phyloP scores from a whole-genome alignment of 768 basidiomycete genomes.

The Collybiopsis confluens region DNA sequence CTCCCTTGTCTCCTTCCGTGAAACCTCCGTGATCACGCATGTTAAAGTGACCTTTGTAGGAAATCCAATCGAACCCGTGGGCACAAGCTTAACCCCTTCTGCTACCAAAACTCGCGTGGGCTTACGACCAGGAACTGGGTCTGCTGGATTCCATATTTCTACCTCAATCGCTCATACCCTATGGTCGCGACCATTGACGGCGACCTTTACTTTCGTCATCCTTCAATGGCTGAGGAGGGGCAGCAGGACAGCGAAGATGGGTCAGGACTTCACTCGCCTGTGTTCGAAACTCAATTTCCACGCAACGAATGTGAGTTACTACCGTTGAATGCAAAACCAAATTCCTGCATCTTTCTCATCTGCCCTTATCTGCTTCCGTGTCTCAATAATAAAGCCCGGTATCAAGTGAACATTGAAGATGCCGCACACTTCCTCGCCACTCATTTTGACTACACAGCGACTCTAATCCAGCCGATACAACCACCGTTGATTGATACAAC shows the following conservation, averaged over 20 bases:
- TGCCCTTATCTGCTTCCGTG: conserved; percentile 29
- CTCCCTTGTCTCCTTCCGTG: background rate
- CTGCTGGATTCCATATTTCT: conserved; percentile 18
- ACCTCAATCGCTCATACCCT: conserved; percentile 24
- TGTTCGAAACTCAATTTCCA: conserved; percentile 47
- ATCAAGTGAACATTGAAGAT: conserved; percentile 44
- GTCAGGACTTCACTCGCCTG: conserved; percentile 72
- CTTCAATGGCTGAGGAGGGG: conserved; percentile 56
- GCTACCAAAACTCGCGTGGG: conserved; percentile 40
- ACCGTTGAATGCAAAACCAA: conserved; percentile 33
- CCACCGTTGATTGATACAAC: conserved; percentile 44
- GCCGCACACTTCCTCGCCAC: conserved; percentile 43
- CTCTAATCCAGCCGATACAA: conserved; percentile 38
- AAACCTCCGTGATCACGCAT: conserved; percentile 9
- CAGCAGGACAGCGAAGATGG: conserved; percentile 73
- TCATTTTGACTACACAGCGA: conserved; percentile 49
- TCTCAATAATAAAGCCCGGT: conserved; percentile 72
- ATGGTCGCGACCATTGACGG: conserved; percentile 56
- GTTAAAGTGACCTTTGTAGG: conserved; percentile 31
- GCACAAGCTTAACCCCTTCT: conserved; percentile 36
- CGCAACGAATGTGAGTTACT: conserved; percentile 51
- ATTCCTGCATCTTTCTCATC: conserved; percentile 28
- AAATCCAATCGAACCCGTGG: conserved; percentile 35
- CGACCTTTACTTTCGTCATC: conserved; percentile 51
- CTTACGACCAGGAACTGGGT: conserved; percentile 29